Evolutionary conservation across 2,329 filamentous ascomycete genomes (phyloP), one percentile per base, ranked within the genome.

Genomic region (Colletotrichum acutatum): DNA sequence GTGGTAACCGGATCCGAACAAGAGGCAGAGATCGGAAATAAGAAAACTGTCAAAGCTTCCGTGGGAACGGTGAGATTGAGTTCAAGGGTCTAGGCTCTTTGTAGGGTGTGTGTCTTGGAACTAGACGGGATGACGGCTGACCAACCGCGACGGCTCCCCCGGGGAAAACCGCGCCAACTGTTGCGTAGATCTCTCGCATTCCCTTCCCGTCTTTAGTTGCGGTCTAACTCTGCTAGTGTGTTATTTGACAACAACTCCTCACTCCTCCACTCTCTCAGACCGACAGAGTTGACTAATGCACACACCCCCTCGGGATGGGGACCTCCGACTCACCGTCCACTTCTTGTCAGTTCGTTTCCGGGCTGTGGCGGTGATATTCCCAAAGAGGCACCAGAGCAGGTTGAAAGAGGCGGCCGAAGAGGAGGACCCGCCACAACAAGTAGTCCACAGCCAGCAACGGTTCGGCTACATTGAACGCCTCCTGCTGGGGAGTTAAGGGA

Each of bases 131-230:
- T 24, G 42, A 59, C 69, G 62, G 14, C 37, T 24, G 42, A 59
- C 69, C 58, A 72, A 68, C 58, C 58, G 42, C 46, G n/a, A 24
- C 58, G 58, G n/a, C 26, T 22, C 32, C n/a, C 14, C 64, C 52
- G 57, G 65, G 16, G 42, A 34, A 26, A 42, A 19, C 9, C 16
- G 19, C 32, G 37, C 26, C 46, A 61, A 61, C 66, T 61, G 54
- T 58, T 24, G 14, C 24, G 46, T 22, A 42, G 46, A 49, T 30
- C 34, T 30, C 34, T 52, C 12, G 42, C 61, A 57, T 73, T 70
- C 70, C 70, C 70, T 73, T 70, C 70, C 70, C 70, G 66, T 54
- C 53, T 34, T 32, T 69, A 60, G 59, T 34, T 19, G 16, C 12
- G 42, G n/a, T 26, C 66, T 60, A 56, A 12, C 9, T 49, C 7